Evolutionary conservation across 1,284 basidiomycete genomes (phyloP), one percentile per base, ranked within the genome.

Genomic region (Macrocystidia cucumis): DNA sequence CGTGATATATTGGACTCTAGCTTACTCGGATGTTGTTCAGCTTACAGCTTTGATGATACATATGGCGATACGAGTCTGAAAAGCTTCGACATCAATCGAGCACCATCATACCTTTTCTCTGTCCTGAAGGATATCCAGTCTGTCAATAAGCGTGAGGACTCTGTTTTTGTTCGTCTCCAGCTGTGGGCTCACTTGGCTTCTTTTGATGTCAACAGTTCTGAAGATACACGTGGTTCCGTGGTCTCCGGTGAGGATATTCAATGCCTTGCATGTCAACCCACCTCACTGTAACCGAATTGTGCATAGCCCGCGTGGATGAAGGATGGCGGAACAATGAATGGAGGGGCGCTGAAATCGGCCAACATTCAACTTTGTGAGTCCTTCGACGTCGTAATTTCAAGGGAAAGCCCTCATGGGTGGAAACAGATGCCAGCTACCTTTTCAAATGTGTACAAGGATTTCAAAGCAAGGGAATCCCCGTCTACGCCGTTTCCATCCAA

Each of bases 151-250:
- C 25, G 52, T 42, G 34, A 29, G 54, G 42, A n/a, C n/a, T 12
- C 24, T 13, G 13, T 9, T n/a, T n/a, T 26, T 33, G n/a, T 21
- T 28, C 26, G 19, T 17, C 23, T 9, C 19, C 1, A 17, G 4
- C 25, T 17, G 9, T 18, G 30, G 29, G 14, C 22, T 34, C 24
- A 19, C 30, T 23, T 16, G 12, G 12, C n/a, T 31, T 11, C n/a
- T n/a, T n/a, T n/a, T n/a, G n/a, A n/a, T n/a, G n/a, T n/a, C n/a
- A n/a, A n/a, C 34, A 50, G 48, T 51, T 34, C 37, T 59, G 37
- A 57, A 55, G 44, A 50, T 72, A 13, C 67, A 70, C 40, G 41
- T 72, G 5, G 31, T 69, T 16, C 67, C 72, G 12, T 74, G 72
- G 72, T 71, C 69, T 24, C 67, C 70, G 2, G 69, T 70, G 44